A percentile compares a stretch with the other conserved stretches of the same genome.
Evolutionary conservation across 179 eudicot species (phyloP).

Genomic region (Heliamphora pulchella): DNA sequence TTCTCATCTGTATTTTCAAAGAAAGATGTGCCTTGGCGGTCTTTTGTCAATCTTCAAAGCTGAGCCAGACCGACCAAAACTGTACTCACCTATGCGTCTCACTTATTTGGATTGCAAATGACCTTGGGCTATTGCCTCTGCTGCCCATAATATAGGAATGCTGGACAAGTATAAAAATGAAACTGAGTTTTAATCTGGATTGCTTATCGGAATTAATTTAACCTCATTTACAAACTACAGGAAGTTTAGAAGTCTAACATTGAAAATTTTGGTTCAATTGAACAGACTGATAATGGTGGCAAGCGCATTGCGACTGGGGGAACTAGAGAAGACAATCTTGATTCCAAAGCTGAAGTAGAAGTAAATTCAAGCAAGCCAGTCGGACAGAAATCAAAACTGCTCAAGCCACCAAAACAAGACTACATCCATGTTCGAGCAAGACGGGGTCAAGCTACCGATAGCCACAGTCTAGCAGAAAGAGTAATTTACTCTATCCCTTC

Average conservation of each 20-base stretch:
- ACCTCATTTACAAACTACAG: neutral
- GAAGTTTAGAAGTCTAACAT: conserved; percentile 8
- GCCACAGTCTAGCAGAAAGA: conserved; percentile 85
- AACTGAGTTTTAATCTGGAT: conserved; percentile 4
- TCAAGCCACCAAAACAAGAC: conserved; percentile 67
- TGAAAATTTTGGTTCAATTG: conserved; percentile 6
- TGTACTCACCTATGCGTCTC: no score
- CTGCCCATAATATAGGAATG: neutral
- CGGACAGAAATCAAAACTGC: conserved; percentile 42
- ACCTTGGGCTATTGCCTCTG: no score
- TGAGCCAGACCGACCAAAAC: no score
- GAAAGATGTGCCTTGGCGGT: no score
- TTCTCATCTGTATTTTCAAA: no score
- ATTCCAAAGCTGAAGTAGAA: conserved; percentile 43
- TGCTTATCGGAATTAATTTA: conserved; percentile 4
- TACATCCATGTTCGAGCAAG: conserved; percentile 91
- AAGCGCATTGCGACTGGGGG: conserved; percentile 48
- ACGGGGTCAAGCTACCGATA: conserved; percentile 92
- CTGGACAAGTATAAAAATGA: neutral
- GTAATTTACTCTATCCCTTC: conserved; percentile 24
- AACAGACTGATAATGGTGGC: conserved; percentile 56
- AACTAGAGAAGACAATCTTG: conserved; percentile 44
- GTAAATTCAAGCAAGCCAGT: conserved; percentile 42
- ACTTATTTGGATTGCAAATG: no score
- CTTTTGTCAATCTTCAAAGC: no score